These are phyloP conservation scores for Beauveria asiatica DNA, from an alignment of 2,329 filamentous ascomycete species.

Conservation along the genomic window DNA sequence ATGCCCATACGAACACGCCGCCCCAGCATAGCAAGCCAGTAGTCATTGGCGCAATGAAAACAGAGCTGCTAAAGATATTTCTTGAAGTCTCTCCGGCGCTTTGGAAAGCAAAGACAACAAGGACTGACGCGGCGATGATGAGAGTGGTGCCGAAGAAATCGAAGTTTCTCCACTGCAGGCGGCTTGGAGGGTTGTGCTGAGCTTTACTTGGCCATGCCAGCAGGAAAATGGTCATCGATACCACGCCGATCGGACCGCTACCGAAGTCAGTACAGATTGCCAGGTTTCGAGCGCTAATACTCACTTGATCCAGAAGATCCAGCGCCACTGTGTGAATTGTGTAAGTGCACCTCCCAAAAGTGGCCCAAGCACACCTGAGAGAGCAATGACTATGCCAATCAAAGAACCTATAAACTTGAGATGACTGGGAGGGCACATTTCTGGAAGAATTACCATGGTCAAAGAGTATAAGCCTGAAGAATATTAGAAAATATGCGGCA, in stretches of 20 bases:
- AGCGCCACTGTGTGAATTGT: conserved; percentile 41
- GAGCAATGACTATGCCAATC: conserved; percentile 40
- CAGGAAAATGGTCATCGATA: conserved; percentile 39
- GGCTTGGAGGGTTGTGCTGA: conserved; percentile 30
- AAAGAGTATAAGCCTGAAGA: conserved; percentile 41
- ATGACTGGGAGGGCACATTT: conserved; percentile 34
- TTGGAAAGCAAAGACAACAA: conserved; percentile 52
- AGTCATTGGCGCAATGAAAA: conserved; percentile 24
- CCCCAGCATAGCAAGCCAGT: conserved; percentile 22
- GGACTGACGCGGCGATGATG: conserved; percentile 42
- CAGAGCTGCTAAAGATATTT: conserved; percentile 33
- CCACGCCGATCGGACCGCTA: conserved; percentile 41
- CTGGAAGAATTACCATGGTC: conserved; percentile 47
- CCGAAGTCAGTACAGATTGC: background rate
- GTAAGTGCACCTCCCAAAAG: conserved; percentile 44
- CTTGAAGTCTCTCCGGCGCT: conserved; percentile 30
- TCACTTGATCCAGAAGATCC: conserved; percentile 54
- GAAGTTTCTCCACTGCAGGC: conserved; percentile 38
- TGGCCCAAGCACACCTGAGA: conserved; percentile 42
- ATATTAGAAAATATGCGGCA: background rate
- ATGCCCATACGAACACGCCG: conserved; percentile 22
- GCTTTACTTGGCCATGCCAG: conserved; percentile 39
- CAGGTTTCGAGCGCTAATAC: conserved; percentile 19
- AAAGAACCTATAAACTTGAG: conserved; percentile 36
- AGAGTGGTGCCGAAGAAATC: conserved; percentile 47